A percentile compares a stretch with the other conserved stretches of the same genome.
Evolutionary conservation across 805 yeast species (phyloP).

Genomic region (Debaryomyces castellii): DNA sequence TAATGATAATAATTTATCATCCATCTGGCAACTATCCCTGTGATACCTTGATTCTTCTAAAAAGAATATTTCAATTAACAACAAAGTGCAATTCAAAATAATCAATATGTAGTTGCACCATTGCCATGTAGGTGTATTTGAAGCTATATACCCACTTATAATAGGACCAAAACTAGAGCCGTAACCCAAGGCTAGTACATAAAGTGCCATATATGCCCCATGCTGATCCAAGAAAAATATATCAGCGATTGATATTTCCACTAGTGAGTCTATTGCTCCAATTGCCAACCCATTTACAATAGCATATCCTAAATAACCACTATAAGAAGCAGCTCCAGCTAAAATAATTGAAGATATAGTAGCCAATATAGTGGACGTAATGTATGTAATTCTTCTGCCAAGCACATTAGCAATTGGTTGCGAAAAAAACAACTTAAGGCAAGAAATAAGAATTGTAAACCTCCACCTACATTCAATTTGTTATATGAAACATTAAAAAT

Average conservation of each 20-base stretch:
- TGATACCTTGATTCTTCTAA: conserved; percentile 21
- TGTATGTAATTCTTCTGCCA: conserved; percentile 48
- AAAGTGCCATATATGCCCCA: conserved; percentile 14
- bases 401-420: conserved; percentile 52
- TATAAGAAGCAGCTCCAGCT: conserved; percentile 24
- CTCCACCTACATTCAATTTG: background rate
- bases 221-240: conserved; percentile 53
- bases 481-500: too few relatives aligned
- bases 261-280: conserved; percentile 47
- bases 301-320: conserved; percentile 23
- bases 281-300: conserved; percentile 29
- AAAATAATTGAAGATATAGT: conserved; percentile 2
- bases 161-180: conserved; percentile 3
- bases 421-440: conserved; percentile 41
- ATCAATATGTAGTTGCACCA: conserved; percentile 14
- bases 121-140: too few relatives aligned
- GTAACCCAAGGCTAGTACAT: conserved; percentile 1
- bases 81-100: conserved; percentile 11
- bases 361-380: conserved; percentile 23
- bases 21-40: too few relatives aligned
- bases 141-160: conserved; percentile 16
- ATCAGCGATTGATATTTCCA: conserved; percentile 50
- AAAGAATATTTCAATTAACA: conserved; percentile 12
- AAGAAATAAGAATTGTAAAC: conserved; percentile 4
- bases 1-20: too few relatives aligned